Base-by-base conservation (phyloP, 768 basidiomycete species). In the Boletellus emodensis region DNA sequence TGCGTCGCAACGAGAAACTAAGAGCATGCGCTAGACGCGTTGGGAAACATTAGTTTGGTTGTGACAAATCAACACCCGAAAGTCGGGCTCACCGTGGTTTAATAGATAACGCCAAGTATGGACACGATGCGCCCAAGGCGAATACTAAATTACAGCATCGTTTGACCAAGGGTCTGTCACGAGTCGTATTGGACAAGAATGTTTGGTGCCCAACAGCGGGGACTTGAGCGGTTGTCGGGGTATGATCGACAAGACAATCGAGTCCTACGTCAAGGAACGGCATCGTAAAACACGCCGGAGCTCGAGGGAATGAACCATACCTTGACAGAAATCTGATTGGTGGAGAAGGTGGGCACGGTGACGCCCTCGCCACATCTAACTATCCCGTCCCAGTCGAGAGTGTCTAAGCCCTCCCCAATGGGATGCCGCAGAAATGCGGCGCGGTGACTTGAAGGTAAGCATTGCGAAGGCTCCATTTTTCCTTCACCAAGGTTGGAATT, bases 311-410 rank as follows among this genome's bases (percentile, higher is more conserved):
- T 26, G 24, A 22, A 22, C 48, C 70, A 53, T 59, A 81, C 82
- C 76, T 78, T 78, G 43, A 84, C 74, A 2, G 66, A 60, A 49
- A 83, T 63, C 37, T 72, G 71, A 12, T 63, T 72, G 1, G 75
- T 72, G 28, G 48, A 58, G 65, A 85, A 85, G 9, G 77, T 68
- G 24, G 77, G 76, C 38, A 70, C 68, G 1, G 61, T 65, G 38
- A 75, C 63, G 37, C 75, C 67, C n/a, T 69, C 59, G 12, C 63
- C 56, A 39, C 71, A 67, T 26, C 59, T 60, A 13, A 84, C 53
- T 48, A 78, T 74, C 12, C 84, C 85, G 53, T 80, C 80, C 77
- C 83, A 87, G 55, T 85, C 83, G 2, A 85, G 65, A 53, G 75
- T 69, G 32, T 72, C 72, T 42, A 71, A 66, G 20, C 59, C 56